phyloP scores from a whole-genome alignment of 345 rosid genomes.

The Cardamine resedifolia region DNA sequence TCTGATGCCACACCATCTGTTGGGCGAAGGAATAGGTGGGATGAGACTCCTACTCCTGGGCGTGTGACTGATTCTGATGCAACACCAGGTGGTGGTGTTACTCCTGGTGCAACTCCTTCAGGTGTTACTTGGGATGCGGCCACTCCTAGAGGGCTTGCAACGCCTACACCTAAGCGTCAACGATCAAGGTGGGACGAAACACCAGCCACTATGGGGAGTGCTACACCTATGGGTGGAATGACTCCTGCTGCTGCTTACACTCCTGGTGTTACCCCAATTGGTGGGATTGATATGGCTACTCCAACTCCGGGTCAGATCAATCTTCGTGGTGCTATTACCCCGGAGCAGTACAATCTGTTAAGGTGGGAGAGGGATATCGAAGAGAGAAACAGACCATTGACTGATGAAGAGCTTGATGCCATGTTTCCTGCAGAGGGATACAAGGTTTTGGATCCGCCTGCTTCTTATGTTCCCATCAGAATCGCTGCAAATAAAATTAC shows the following conservation, averaged over 20 bases:
- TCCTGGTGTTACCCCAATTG: slow-evolving; percentile 92
- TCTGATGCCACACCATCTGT: slow-evolving; percentile 76
- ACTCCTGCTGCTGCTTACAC: slow-evolving; percentile 83
- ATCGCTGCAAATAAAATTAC: slow-evolving; percentile 87
- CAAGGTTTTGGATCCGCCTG: slow-evolving; percentile 91
- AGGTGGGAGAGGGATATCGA: slow-evolving; percentile 99
- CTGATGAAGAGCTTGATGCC: slow-evolving; percentile 96
- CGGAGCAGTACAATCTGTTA: slow-evolving; percentile 83
- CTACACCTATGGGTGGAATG: slow-evolving; percentile 85
- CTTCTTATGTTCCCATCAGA: slow-evolving; percentile 90
- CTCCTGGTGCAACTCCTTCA: slow-evolving; percentile 94
- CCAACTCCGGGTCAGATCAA: slow-evolving; percentile 79
- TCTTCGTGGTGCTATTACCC: slow-evolving; percentile 74
- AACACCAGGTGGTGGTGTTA: slow-evolving; percentile 79
- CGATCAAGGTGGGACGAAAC: slow-evolving; percentile 99
- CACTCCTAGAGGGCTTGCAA: slow-evolving; percentile 80
- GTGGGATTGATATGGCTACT: slow-evolving; percentile 80
- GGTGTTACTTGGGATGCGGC: slow-evolving; percentile 92
- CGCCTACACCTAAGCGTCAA: slow-evolving; percentile 91
- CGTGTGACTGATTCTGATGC: slow-evolving; percentile 85
- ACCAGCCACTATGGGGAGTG: slow-evolving; percentile 97
- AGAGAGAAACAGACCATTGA: slow-evolving; percentile 93
- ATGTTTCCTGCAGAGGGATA: slow-evolving; percentile 94
- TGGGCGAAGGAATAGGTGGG: slow-evolving; percentile 93
- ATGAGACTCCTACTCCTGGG: slow-evolving; percentile 97